Evolutionary conservation across 441 rosid genomes (phyloP).

Genomic region (Euphorbia schlechtendalii): DNA sequence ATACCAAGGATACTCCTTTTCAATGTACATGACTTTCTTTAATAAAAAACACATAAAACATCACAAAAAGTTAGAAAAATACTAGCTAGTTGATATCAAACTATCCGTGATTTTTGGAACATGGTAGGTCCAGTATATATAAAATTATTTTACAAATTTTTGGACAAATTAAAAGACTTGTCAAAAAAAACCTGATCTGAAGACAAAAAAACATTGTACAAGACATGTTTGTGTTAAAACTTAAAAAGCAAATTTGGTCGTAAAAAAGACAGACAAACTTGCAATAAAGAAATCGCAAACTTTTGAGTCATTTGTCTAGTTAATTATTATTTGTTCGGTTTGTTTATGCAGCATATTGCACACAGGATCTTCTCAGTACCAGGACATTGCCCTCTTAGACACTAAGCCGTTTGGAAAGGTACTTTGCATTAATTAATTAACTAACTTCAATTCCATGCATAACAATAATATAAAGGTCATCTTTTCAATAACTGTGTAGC

Average conservation of each 20-base stretch:
- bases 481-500: too few relatives aligned
- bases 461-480: too few relatives aligned
- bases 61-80: too few relatives aligned
- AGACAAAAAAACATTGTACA: not conserved
- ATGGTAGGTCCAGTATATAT: too few relatives aligned
- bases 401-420: slow-evolving; percentile 65
- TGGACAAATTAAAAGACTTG: not conserved
- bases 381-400: slow-evolving; percentile 58
- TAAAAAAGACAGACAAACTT: slow-evolving; percentile 19
- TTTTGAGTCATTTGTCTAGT: not conserved
- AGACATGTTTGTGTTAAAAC: not conserved
- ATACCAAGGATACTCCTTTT: too few relatives aligned
- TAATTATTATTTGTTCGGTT: not conserved
- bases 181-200: not conserved
- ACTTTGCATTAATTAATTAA: not conserved
- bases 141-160: too few relatives aligned
- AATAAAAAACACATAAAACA: too few relatives aligned
- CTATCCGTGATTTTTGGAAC: too few relatives aligned
- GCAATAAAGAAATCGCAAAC: not conserved
- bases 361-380: slow-evolving; percentile 43
- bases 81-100: too few relatives aligned
- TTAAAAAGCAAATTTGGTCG: not conserved
- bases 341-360: slow-evolving; percentile 39
- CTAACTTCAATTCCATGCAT: too few relatives aligned
- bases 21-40: too few relatives aligned